Conservation (phyloP, 2,329 filamentous ascomycete genomes). For the Fusarium multiceps region DNA sequence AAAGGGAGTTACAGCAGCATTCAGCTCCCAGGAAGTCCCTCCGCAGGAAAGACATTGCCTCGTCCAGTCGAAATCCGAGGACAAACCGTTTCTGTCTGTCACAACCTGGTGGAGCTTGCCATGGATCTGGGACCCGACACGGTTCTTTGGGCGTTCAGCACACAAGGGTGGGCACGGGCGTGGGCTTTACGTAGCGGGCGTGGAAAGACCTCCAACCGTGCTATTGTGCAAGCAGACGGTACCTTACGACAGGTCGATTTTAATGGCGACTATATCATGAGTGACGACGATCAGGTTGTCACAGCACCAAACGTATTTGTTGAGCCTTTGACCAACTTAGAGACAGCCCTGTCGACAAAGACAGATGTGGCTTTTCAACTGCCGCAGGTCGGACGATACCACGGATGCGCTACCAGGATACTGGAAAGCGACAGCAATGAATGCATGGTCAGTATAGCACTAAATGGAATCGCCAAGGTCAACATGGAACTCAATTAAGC, state of each 20-base stretch:
- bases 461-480: conserved; percentile 52
- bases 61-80: conserved; percentile 49
- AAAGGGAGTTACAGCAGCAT: conserved; percentile 39
- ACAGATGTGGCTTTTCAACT: conserved; percentile 4
- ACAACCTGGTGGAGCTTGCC: conserved; percentile 49
- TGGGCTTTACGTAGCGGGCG: conserved; percentile 49
- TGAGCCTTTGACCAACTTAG: conserved; percentile 6
- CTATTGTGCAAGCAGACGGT: conserved; percentile 47
- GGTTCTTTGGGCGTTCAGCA: conserved; percentile 52
- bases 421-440: conserved; percentile 31
- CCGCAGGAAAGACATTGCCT: conserved; percentile 26
- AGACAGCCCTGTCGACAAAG: conserved; percentile 7
- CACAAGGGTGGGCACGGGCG: conserved; percentile 49
- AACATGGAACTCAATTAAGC: conserved; percentile 52
- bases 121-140: conserved; percentile 50
- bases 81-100: conserved; percentile 48
- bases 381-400: conserved; percentile 22
- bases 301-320: conserved; percentile 10
- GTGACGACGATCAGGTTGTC: conserved; percentile 14
- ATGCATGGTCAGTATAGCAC: conserved; percentile 44
- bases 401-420: conserved; percentile 28
- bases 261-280: conserved; percentile 49
- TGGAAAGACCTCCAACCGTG: conserved; percentile 28
- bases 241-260: conserved; percentile 49
- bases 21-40: conserved; percentile 33